These are phyloP conservation scores for Verticillium albo-atrum DNA, from an alignment of 2,329 filamentous ascomycete genomes.

Conservation along the genomic window DNA sequence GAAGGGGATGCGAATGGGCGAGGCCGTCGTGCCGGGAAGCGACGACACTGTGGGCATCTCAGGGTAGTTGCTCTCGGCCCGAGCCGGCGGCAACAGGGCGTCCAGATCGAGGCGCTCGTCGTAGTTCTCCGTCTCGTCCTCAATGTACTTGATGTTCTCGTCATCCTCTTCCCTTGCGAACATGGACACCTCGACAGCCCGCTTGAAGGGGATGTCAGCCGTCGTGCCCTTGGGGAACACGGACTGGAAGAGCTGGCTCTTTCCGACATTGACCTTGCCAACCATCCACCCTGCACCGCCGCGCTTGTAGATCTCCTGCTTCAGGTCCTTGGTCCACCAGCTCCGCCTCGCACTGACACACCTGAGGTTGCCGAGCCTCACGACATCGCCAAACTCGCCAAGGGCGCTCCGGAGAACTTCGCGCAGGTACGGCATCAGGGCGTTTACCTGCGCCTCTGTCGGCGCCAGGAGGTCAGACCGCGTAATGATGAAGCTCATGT, in stretches of 20 bases:
- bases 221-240: slow-evolving; percentile 73
- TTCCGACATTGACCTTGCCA: slow-evolving; percentile 97
- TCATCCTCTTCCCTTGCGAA: slow-evolving; percentile 9
- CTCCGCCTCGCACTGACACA: slow-evolving; percentile 80
- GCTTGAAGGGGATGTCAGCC: slow-evolving; percentile 1
- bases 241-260: slow-evolving; percentile 84
- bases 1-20: slow-evolving; percentile 89
- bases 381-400: slow-evolving; percentile 58
- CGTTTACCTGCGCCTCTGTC: slow-evolving; percentile 77
- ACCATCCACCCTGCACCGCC: slow-evolving; percentile 93
- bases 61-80: slow-evolving; percentile 70
- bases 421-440: slow-evolving; percentile 78
- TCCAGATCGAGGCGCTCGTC: slow-evolving; percentile 29
- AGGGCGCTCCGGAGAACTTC: slow-evolving; percentile 74
- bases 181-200: slow-evolving; percentile 7
- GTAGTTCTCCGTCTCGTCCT: slow-evolving; percentile 14
- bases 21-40: slow-evolving; percentile 89
- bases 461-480: slow-evolving; percentile 82
- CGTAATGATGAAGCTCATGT: slow-evolving; percentile 88
- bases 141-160: slow-evolving; percentile 2
- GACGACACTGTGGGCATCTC: slow-evolving; percentile 82
- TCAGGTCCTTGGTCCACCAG: slow-evolving; percentile 90
- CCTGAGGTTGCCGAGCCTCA: slow-evolving; percentile 83
- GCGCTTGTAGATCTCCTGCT: slow-evolving; percentile 77
- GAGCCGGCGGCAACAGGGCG: slow-evolving; percentile 71